A percentile compares a stretch with the other conserved stretches of the same genome.
phyloP scores from a whole-genome alignment of 176 grass and related monocot genomes.

The Musa schizocarpa region DNA sequence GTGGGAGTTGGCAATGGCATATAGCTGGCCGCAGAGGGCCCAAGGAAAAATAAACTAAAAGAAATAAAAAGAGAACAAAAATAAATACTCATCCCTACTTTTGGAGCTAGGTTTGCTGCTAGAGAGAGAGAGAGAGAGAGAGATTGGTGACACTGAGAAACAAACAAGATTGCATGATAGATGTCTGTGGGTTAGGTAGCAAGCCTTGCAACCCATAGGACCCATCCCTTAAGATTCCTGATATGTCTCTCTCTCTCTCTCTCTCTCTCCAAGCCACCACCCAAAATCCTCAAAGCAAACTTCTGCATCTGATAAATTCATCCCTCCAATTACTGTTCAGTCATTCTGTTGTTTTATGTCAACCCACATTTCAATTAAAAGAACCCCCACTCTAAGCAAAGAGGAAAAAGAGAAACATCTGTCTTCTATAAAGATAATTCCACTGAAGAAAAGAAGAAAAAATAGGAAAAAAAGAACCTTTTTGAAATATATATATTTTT shows the following conservation, averaged over 20 bases:
- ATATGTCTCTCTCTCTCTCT: not conserved
- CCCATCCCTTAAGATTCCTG: not conserved
- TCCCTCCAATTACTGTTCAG: not conserved
- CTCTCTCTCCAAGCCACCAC: not conserved
- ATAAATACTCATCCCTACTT: not conserved
- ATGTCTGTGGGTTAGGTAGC: constrained; percentile 10
- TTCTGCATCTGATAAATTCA: not conserved
- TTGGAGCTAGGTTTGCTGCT: not conserved
- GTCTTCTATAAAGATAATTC: too few relatives aligned
- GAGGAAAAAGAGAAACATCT: too few relatives aligned
- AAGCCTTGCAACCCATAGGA: not conserved
- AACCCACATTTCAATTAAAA: constrained; percentile 6
- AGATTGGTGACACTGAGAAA: not conserved
- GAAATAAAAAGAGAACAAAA: too few relatives aligned
- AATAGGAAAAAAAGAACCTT: too few relatives aligned
- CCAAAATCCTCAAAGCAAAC: too few relatives aligned
- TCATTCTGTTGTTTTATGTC: not conserved
- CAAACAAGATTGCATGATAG: constrained; percentile 9
- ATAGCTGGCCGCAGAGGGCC: too few relatives aligned
- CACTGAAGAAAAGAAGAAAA: too few relatives aligned
- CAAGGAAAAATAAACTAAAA: too few relatives aligned
- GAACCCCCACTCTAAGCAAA: not conserved
- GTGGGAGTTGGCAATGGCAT: not conserved
- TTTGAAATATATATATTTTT: too few relatives aligned
- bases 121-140: not conserved